phyloP scores from a whole-genome alignment of 2,329 filamentous ascomycete genomes.

The Lecanoromycetidae sp. region DNA sequence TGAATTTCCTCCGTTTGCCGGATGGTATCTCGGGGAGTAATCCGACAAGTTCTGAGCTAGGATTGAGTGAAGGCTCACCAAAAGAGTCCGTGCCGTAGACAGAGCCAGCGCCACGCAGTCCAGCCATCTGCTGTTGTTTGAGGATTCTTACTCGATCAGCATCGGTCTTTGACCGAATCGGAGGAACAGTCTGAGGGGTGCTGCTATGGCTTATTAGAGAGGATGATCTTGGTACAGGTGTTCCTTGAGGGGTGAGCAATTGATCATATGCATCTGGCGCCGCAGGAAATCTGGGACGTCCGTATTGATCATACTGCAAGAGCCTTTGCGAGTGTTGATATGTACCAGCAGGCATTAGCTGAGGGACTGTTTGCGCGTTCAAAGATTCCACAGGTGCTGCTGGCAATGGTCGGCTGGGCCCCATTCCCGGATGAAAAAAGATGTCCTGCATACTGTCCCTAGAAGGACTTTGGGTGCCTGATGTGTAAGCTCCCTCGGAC shows the following conservation, averaged over 20 bases:
- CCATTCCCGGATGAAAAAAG: slow-evolving; percentile 80
- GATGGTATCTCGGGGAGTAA: slow-evolving; percentile 64
- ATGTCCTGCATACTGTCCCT: slow-evolving; percentile 74
- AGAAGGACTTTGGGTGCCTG: slow-evolving; percentile 50
- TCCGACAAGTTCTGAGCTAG: slow-evolving; percentile 45
- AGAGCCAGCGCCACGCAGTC: slow-evolving; percentile 13
- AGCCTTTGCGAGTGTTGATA: slow-evolving; percentile 43
- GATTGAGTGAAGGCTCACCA: slow-evolving; percentile 11
- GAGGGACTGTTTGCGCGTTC: slow-evolving; percentile 34
- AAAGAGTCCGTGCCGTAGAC: slow-evolving; percentile 17
- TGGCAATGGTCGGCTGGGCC: slow-evolving; percentile 46
- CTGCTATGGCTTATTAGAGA: slow-evolving; percentile 74
- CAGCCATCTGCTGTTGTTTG: slow-evolving; percentile 38
- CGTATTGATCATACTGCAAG: slow-evolving; percentile 30
- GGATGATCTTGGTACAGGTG: slow-evolving; percentile 56
- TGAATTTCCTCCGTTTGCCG: slow-evolving; percentile 69
- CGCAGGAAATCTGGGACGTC: slow-evolving; percentile 26
- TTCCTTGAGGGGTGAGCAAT: slow-evolving; percentile 27
- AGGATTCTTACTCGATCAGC: slow-evolving; percentile 51
- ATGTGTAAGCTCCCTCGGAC: slow-evolving; percentile 34
- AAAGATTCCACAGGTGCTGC: slow-evolving; percentile 49
- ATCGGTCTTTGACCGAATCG: slow-evolving; percentile 89
- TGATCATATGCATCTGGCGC: slow-evolving; percentile 42
- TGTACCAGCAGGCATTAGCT: slow-evolving; percentile 44
- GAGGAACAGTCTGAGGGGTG: slow-evolving; percentile 64